These are phyloP conservation scores for Pseudopyrenochaeta lycopersici DNA, from an alignment of 2,329 filamentous ascomycete species.

Conservation along the genomic window DNA sequence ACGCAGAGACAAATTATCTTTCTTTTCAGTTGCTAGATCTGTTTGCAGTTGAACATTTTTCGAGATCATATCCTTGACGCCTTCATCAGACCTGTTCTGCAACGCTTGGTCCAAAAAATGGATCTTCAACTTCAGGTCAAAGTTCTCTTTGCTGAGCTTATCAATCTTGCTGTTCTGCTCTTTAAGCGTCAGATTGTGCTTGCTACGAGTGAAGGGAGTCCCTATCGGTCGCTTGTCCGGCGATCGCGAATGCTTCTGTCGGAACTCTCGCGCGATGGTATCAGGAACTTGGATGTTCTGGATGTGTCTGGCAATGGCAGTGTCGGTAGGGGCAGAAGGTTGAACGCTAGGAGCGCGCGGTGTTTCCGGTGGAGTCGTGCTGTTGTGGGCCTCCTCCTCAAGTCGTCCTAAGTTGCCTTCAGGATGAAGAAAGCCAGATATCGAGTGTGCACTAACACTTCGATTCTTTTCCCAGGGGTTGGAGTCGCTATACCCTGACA, in stretches of 20 bases:
- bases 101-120: conserved; percentile 95
- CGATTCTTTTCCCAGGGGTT: conserved; percentile 54
- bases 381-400: conserved; percentile 66
- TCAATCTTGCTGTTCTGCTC: conserved; percentile 98
- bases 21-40: conserved; percentile 84
- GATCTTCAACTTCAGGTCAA: conserved; percentile 71
- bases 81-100: conserved; percentile 92
- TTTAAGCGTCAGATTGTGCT: conserved; percentile 78
- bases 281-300: conserved; percentile 91
- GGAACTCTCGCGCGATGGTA: conserved; percentile 85
- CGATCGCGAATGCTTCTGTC: conserved; percentile 73
- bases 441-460: conserved; percentile 50
- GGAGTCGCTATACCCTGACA: conserved; percentile 63
- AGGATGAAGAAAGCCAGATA: conserved; percentile 39
- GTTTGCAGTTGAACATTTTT: conserved; percentile 97
- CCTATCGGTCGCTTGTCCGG: conserved; percentile 64
- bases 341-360: conserved; percentile 67
- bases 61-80: conserved; percentile 96
- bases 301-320: conserved; percentile 85
- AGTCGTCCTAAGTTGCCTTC: conserved; percentile 64
- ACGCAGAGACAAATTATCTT: conserved; percentile 86
- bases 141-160: conserved; percentile 95
- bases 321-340: conserved; percentile 77
- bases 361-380: conserved; percentile 68
- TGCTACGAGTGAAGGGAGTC: conserved; percentile 49